Percentiles rank a stretch among this genome's conserved stretches.
phyloP scores from a whole-genome alignment of 2,329 filamentous ascomycete genomes.

The Penicillium occitanis region DNA sequence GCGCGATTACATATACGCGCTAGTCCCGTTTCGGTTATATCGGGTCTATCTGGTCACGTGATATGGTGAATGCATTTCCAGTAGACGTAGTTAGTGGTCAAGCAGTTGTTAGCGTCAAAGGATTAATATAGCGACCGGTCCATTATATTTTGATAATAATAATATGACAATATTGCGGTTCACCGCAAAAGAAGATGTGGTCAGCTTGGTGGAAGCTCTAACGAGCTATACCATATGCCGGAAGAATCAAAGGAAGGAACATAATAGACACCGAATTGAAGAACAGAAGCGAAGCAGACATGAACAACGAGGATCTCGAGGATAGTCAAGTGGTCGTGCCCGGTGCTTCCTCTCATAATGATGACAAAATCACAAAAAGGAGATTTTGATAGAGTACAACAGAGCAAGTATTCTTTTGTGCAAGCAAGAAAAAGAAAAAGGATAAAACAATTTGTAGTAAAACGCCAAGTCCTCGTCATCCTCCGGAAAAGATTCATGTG shows the following conservation, averaged over 20 bases:
- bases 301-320: not conserved
- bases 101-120: not conserved
- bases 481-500: constrained; percentile 2
- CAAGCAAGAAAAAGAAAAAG: not conserved
- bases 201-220: not conserved
- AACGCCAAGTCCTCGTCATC: constrained; percentile 18
- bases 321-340: not conserved
- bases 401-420: constrained; percentile 9
- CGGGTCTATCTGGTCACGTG: not conserved
- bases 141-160: constrained; percentile 8
- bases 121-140: not conserved
- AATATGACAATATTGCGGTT: constrained; percentile 8
- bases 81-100: not conserved
- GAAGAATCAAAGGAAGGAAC: not conserved
- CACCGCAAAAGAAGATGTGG: not conserved
- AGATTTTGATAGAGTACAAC: constrained; percentile 21
- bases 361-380: constrained; percentile 3
- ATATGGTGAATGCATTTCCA: not conserved
- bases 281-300: not conserved
- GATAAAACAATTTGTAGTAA: constrained; percentile 9
- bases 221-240: constrained; percentile 1
- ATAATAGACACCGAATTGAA: constrained; percentile 4
- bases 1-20: not conserved
- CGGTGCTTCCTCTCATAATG: not conserved
- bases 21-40: constrained; percentile 12